phyloP scores from a whole-genome alignment of 495 filamentous ascomycete genomes.

The Amphirosellinia nigrospora region DNA sequence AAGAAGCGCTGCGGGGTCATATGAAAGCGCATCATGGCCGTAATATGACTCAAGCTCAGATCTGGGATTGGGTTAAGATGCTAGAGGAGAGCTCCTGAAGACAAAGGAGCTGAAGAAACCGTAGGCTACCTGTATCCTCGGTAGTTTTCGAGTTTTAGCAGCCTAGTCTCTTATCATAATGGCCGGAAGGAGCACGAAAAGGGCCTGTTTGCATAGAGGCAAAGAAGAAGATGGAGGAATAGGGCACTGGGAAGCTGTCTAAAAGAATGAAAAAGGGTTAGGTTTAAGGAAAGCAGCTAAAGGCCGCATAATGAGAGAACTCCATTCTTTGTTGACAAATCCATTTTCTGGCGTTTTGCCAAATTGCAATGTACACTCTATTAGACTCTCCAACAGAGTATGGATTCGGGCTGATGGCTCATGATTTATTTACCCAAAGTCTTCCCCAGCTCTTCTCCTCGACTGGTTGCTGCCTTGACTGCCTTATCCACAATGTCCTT shows the following conservation, averaged over 20 bases:
- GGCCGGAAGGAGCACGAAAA: neutral
- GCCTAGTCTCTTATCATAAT: neutral
- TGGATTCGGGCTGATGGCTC: neutral
- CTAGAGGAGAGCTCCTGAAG: neutral
- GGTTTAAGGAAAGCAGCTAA: neutral
- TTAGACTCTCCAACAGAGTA: neutral
- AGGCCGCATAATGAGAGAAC: neutral
- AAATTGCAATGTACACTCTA: neutral
- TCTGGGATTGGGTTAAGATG: no score
- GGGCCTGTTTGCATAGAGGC: neutral
- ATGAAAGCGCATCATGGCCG: no score
- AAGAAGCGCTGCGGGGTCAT: neutral
- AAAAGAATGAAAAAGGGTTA: neutral
- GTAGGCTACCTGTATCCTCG: neutral
- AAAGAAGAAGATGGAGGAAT: no score
- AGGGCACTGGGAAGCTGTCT: no score
- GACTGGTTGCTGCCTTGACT: constrained; percentile 37
- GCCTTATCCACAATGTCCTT: constrained; percentile 40
- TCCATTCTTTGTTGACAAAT: neutral
- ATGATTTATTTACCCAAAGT: constrained; percentile 34
- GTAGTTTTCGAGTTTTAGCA: neutral
- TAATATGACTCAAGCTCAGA: no score
- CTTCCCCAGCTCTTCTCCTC: constrained; percentile 40
- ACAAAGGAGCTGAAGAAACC: neutral
- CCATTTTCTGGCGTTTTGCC: neutral